Evolutionary conservation across 2,329 filamentous ascomycete genomes (phyloP), one percentile per base, ranked within the genome.

Genomic region (Calonectria pseudoturangicola): DNA sequence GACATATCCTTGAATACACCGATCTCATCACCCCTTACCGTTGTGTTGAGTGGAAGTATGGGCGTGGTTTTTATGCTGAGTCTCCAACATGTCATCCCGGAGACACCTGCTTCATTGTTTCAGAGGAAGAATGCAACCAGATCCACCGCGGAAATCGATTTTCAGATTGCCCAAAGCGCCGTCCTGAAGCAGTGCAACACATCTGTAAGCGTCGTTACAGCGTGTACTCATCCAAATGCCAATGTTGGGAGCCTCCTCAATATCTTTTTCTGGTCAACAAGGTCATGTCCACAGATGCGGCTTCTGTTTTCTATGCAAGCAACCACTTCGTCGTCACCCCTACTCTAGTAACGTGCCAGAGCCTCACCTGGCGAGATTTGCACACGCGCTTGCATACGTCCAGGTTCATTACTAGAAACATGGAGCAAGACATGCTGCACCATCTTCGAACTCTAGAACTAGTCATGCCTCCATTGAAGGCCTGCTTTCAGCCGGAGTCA

Each of bases 1-100:
- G 93, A 70, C 93, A 98, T 80, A 98, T 99, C 96, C 88, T 98
- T 10, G 90, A 94, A 74, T 99, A 98, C 81, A 60, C 54, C 15
- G 54, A 41, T 16, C 54, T 60, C 3, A 33, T 60, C 2, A 41
- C 54, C 1, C 54, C 54, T 4, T 4, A 18, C 13, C 15, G 54
- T 21, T 12, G 21, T 8, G 36, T 60, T 6, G 21, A 41, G 21
- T 60, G 54, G 54, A 60, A 15, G 7, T 7, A 16, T 18, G 33
- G 9, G 5, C 6, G 13, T 7, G 54, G 54, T 9, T 60, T 60
- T 33, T 18, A 58, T 9, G 6, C 15, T 8, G 10, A 58, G 15
- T 4, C 8, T 7, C 2, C 15, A 4, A 2, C 21, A 21, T 58
- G 33, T 8, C 18, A 16, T 16, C 15, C 33, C n/a, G 18, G 7